phyloP scores from a whole-genome alignment of 371 early-diverging fungal genomes.

The Rozella allomycis region DNA sequence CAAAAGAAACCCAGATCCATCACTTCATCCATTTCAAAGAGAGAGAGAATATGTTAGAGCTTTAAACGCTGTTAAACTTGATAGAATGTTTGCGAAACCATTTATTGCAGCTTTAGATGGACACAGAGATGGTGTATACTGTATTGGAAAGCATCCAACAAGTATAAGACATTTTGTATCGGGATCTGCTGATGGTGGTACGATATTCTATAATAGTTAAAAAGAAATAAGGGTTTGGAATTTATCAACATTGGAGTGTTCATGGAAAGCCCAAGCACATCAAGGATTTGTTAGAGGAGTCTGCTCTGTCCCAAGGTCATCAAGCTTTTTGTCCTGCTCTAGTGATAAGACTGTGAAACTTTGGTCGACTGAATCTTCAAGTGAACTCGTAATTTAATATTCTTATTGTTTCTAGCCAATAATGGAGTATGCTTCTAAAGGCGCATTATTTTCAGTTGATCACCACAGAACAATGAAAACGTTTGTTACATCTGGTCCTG shows the following conservation, averaged over 20 bases:
- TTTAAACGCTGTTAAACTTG: slow-evolving; percentile 84
- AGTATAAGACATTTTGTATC: slow-evolving; percentile 53
- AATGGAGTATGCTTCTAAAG: too few species aligned
- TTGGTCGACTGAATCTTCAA: too few species aligned
- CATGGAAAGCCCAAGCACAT: slow-evolving; percentile 54
- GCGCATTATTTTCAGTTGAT: too few species aligned
- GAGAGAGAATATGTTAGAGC: slow-evolving; percentile 95
- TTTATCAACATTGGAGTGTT: slow-evolving; percentile 32
- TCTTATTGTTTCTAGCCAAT: too few species aligned
- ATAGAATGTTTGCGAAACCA: slow-evolving; percentile 94
- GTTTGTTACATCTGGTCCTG: slow-evolving; percentile 70
- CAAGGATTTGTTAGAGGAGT: slow-evolving; percentile 59
- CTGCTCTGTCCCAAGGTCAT: slow-evolving; percentile 25
- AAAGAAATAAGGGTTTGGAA: slow-evolving; percentile 64
- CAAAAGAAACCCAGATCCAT: slow-evolving; percentile 78
- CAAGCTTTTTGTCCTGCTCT: background rate
- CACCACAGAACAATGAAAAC: slow-evolving; percentile 56
- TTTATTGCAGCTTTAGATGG: slow-evolving; percentile 74
- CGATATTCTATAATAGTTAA: background rate
- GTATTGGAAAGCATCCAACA: slow-evolving; percentile 73
- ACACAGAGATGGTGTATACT: slow-evolving; percentile 91
- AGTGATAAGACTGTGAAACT: slow-evolving; percentile 59
- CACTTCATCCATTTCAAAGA: slow-evolving; percentile 79
- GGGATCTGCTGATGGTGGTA: slow-evolving; percentile 83
- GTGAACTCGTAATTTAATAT: too few species aligned